A percentile compares a stretch with the other conserved stretches of the same genome.
phyloP scores from a whole-genome alignment of 2,329 filamentous ascomycete genomes.

The Talaromyces sp. region DNA sequence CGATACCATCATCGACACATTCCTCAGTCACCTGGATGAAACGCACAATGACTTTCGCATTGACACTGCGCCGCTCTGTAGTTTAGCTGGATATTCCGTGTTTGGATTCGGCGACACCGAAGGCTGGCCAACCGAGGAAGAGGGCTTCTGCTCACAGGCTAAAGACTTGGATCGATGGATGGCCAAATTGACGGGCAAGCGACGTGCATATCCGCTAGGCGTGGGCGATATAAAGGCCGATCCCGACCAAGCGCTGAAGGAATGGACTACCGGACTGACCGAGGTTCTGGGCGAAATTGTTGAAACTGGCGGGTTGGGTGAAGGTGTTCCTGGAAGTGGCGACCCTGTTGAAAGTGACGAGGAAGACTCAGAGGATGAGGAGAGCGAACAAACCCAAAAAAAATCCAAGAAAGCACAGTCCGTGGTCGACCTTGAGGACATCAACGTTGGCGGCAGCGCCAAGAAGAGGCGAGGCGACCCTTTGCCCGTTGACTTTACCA shows the following conservation, averaged over 20 bases:
- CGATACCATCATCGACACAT: slow-evolving; percentile 81
- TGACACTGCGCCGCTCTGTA: slow-evolving; percentile 74
- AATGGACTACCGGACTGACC: slow-evolving; percentile 72
- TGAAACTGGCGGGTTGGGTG: slow-evolving; percentile 48
- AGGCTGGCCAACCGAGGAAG: slow-evolving; percentile 83
- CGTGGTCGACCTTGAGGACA: slow-evolving; percentile 78
- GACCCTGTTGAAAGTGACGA: slow-evolving; percentile 80
- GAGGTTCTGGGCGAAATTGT: slow-evolving; percentile 61
- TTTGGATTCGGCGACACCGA: slow-evolving; percentile 91
- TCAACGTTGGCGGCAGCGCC: slow-evolving; percentile 43
- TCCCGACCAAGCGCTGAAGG: slow-evolving; percentile 57
- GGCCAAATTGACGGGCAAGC: slow-evolving; percentile 83
- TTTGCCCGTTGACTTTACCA: slow-evolving; percentile 77
- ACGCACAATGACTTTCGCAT: slow-evolving; percentile 97
- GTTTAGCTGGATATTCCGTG: slow-evolving; percentile 78
- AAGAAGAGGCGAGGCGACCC: slow-evolving; percentile 26
- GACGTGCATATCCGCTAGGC: slow-evolving; percentile 81
- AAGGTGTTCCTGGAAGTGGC: slow-evolving; percentile 72
- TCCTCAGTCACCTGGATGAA: slow-evolving; percentile 80
- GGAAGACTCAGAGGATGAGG: slow-evolving; percentile 55
- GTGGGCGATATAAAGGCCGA: slow-evolving; percentile 81
- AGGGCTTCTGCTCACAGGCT: slow-evolving; percentile 90
- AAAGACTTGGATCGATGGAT: slow-evolving; percentile 91
- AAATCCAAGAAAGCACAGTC: slow-evolving; percentile 33
- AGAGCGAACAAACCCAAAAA: slow-evolving; percentile 51